Percentiles rank a stretch among this genome's conserved stretches.
phyloP scores from a whole-genome alignment of 768 basidiomycete genomes.

The Boletus eberwhitei region DNA sequence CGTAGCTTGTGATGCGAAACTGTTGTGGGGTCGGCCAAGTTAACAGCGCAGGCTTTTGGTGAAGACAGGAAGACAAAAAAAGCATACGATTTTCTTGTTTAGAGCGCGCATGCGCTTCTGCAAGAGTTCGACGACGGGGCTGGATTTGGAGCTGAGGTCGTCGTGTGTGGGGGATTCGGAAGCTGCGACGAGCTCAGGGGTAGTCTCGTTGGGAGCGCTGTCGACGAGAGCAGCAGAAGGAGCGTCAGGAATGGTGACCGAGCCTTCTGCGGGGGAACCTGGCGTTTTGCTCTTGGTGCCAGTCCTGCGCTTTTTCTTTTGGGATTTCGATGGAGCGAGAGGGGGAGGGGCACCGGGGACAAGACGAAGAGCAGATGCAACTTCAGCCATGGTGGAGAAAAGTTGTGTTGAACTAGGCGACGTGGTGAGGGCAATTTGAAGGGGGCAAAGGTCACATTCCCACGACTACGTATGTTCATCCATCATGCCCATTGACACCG shows the following conservation, averaged over 20 bases:
- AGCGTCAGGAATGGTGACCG: constrained; percentile 42
- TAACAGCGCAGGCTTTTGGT: constrained; percentile 4
- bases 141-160: constrained; percentile 48
- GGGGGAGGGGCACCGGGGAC: constrained; percentile 79
- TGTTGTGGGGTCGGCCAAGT: constrained; percentile 30
- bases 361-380: constrained; percentile 42
- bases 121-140: constrained; percentile 75
- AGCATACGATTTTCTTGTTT: constrained; percentile 78
- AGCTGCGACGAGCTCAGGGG: constrained; percentile 43
- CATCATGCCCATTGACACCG: neutral
- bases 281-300: constrained; percentile 43
- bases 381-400: constrained; percentile 33
- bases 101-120: constrained; percentile 74
- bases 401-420: neutral
- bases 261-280: constrained; percentile 44
- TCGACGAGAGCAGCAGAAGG: constrained; percentile 46
- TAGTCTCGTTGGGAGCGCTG: constrained; percentile 43
- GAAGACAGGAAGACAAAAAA: constrained; percentile 6
- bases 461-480: constrained; percentile 10
- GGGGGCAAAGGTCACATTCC: constrained; percentile 5
- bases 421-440: constrained; percentile 16
- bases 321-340: constrained; percentile 53
- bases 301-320: constrained; percentile 68
- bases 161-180: constrained; percentile 42
- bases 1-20: constrained; percentile 73